Percentiles rank a stretch among this genome's conserved stretches.
phyloP scores from a whole-genome alignment of 192 early-diverging fungal species.

The Backusella tuberculispora region DNA sequence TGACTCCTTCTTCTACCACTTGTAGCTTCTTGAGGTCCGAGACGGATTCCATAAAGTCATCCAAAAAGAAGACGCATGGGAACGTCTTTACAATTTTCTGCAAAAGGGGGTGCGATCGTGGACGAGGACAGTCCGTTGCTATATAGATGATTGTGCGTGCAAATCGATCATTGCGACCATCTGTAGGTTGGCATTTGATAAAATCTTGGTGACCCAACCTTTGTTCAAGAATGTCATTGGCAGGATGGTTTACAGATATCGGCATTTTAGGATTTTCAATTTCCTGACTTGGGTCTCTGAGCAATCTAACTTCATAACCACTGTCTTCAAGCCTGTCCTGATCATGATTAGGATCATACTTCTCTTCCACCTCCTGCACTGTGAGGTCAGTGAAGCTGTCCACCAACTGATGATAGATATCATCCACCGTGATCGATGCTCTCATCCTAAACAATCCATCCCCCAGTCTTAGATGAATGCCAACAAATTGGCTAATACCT shows the following conservation, averaged over 20 bases:
- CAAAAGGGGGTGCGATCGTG: conserved; percentile 51
- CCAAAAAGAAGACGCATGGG: conserved; percentile 52
- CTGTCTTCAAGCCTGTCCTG: conserved; percentile 40
- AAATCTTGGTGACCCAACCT: neutral
- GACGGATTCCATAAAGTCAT: conserved; percentile 50
- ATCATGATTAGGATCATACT: conserved; percentile 35
- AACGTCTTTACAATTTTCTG: conserved; percentile 51
- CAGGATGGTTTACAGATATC: conserved; percentile 31
- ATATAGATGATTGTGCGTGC: conserved; percentile 50
- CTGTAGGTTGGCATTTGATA: conserved; percentile 4
- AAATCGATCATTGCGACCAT: conserved; percentile 27
- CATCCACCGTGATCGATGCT: conserved; percentile 50
- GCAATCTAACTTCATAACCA: conserved; percentile 41
- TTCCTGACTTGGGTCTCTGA: conserved; percentile 14
- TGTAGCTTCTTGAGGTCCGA: conserved; percentile 32
- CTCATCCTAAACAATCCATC: conserved; percentile 53
- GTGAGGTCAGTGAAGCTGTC: conserved; percentile 43
- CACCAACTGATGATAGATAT: conserved; percentile 50
- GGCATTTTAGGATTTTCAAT: conserved; percentile 4
- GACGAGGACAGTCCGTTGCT: conserved; percentile 54
- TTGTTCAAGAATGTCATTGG: neutral
- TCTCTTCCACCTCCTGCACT: conserved; percentile 32
- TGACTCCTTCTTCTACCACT: conserved; percentile 47
- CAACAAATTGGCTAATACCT: conserved; percentile 50
- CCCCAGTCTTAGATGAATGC: conserved; percentile 57